These are phyloP conservation scores for Asterella californica DNA, from an alignment of 225 moss, liverwort and hornwort species.

Conservation along the genomic window DNA sequence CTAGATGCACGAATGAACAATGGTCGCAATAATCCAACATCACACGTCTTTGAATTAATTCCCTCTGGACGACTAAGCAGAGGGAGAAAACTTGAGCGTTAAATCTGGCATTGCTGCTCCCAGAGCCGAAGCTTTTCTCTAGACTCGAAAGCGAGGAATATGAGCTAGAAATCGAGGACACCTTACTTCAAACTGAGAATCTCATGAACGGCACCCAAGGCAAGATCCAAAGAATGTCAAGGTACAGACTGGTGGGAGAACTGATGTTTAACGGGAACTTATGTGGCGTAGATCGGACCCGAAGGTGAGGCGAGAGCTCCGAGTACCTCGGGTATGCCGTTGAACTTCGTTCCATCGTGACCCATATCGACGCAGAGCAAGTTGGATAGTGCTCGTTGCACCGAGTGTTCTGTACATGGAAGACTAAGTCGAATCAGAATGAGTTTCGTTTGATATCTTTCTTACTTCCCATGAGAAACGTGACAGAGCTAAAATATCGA, in stretches of 20 bases:
- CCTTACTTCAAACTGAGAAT: too few species aligned
- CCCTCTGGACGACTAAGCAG: background rate
- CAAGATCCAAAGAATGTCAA: too few species aligned
- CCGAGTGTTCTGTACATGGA: background rate
- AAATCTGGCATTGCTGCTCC: background rate
- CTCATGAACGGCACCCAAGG: too few species aligned
- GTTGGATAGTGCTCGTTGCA: background rate
- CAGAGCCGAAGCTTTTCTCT: background rate
- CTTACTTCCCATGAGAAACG: too few species aligned
- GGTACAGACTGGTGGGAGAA: too few species aligned
- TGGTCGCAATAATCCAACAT: too few species aligned
- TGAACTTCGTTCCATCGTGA: background rate
- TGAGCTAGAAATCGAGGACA: too few species aligned
- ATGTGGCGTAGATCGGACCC: background rate
- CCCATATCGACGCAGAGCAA: background rate
- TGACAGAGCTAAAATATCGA: too few species aligned
- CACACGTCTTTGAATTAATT: background rate
- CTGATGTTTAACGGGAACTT: background rate
- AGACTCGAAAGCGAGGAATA: too few species aligned
- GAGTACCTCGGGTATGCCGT: constrained; percentile 6
- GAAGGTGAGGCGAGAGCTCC: background rate
- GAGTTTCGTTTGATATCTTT: too few species aligned
- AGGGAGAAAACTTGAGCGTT: background rate
- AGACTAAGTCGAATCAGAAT: too few species aligned
- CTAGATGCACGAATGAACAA: background rate